Base-by-base conservation (phyloP, 2,329 filamentous ascomycete genomes). In the Fusarium vanettenii region DNA sequence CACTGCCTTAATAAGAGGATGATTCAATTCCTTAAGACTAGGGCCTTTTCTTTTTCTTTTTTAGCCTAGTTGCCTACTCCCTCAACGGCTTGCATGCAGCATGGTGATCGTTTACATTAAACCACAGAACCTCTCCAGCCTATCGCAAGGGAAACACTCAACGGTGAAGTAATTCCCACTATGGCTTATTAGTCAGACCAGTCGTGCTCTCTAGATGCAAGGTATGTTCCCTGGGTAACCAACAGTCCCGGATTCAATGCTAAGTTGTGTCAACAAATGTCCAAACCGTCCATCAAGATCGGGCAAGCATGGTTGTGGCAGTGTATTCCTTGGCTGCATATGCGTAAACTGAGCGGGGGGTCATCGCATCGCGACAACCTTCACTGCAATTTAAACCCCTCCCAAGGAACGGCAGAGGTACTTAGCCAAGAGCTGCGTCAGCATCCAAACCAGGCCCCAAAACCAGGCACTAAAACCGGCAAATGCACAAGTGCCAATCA, bases 11-110 rank as follows among this genome's bases (percentile, higher is more conserved):
- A 3, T 5, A 41, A 41, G 9, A 6, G 3, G 1, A n/a, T 11
- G 2, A 1, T 9, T 2, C 9, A 6, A 11, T 11, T 0, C n/a
- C 18, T 41, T 20, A 3, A 11, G 0, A 5, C 18, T 13, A 8
- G 7, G 7, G 2, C 4, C 7, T n/a, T 39, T 10, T n/a, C 9
- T 9, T 9, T 9, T 9, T 39, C 8, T n/a, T 39, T 39, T 1
- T 5, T 39, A 18, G 1, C 37, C 18, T 5, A 13, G 39, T 41
- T 41, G n/a, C 39, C 39, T 41, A 1, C 39, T 43, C n/a, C 39
- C n/a, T 0, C 1, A 5, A 13, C 1, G n/a, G n/a, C 9, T 41
- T 20, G 5, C 6, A 20, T 41, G 39, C 18, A 20, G n/a, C 39
- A 20, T 41, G 18, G 18, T n/a, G 16, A 18, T 39, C 37, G 18